phyloP scores from a whole-genome alignment of 768 basidiomycete genomes.

The Saitozyma podzolica region DNA sequence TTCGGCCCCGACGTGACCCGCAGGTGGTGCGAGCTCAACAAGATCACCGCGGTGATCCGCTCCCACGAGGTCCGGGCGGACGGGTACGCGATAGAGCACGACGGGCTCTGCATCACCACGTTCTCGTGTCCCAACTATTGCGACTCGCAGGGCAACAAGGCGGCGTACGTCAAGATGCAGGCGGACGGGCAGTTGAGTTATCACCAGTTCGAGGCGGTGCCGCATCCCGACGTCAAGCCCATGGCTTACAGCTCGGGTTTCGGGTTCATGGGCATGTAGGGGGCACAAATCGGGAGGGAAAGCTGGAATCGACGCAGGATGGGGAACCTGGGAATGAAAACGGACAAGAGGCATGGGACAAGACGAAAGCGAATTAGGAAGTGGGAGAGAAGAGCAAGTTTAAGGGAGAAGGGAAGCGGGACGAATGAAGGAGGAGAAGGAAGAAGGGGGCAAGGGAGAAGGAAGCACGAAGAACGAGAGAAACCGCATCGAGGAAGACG shows the following conservation, averaged over 20 bases:
- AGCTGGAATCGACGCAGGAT: too few relatives aligned
- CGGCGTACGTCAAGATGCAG: constrained; percentile 64
- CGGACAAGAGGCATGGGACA: too few relatives aligned
- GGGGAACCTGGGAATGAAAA: too few relatives aligned
- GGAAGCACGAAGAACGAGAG: too few relatives aligned
- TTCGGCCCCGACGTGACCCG: constrained; percentile 95
- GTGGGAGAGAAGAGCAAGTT: too few relatives aligned
- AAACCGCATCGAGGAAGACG: too few relatives aligned
- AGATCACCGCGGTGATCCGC: constrained; percentile 83
- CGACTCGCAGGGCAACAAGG: constrained; percentile 58
- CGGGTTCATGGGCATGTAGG: constrained; percentile 18
- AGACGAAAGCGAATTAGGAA: too few relatives aligned
- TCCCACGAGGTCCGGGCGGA: constrained; percentile 93
- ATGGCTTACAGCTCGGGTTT: constrained; percentile 68
- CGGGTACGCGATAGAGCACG: constrained; percentile 91
- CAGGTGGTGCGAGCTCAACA: constrained; percentile 82
- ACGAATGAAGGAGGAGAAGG: too few relatives aligned
- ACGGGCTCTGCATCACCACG: constrained; percentile 89
- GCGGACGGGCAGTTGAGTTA: constrained; percentile 71
- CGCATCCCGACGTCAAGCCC: constrained; percentile 86
- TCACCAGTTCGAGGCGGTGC: constrained; percentile 71
- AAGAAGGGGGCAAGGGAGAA: too few relatives aligned
- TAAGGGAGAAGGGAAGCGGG: too few relatives aligned
- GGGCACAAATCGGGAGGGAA: neutral
- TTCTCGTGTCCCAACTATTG: constrained; percentile 77